These are phyloP conservation scores for Favolaschia claudopus DNA, from an alignment of 768 basidiomycete species.

Conservation along the genomic window DNA sequence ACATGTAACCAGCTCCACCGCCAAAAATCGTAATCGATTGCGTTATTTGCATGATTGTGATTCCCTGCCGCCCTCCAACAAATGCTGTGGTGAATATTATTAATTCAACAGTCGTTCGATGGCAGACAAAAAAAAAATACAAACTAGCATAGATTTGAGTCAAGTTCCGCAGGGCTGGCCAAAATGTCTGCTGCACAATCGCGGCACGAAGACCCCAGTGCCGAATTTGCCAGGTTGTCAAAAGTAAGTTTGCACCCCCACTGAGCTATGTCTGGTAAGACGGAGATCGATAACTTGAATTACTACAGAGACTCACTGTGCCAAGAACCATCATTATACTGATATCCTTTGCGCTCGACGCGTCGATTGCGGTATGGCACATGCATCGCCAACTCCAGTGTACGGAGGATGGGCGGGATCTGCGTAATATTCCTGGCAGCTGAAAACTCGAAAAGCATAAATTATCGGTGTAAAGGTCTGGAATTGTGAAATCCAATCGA, in stretches of 20 bases:
- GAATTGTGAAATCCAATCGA: neutral
- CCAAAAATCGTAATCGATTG: slow-evolving; percentile 24
- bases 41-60: slow-evolving; percentile 22
- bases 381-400: slow-evolving; percentile 19
- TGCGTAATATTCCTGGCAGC: slow-evolving; percentile 23
- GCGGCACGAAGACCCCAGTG: slow-evolving; percentile 23
- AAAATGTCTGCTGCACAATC: slow-evolving; percentile 24
- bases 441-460: slow-evolving; percentile 23
- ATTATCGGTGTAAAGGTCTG: slow-evolving; percentile 21
- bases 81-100: slow-evolving; percentile 10
- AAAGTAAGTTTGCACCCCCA: slow-evolving; percentile 18
- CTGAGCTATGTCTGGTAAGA: neutral
- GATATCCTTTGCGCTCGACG: slow-evolving; percentile 18
- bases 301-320: slow-evolving; percentile 3
- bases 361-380: slow-evolving; percentile 18
- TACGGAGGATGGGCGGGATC: slow-evolving; percentile 19
- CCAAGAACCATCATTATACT: slow-evolving; percentile 15
- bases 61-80: slow-evolving; percentile 16
- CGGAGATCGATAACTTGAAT: neutral
- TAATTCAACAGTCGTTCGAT: too few species aligned
- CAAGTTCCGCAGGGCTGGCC: slow-evolving; percentile 23
- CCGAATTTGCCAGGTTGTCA: slow-evolving; percentile 25
- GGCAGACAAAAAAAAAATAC: neutral
- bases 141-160: slow-evolving; percentile 25
- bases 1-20: slow-evolving; percentile 20